Conservation (phyloP, 352 stramenopile genomes). For the Globisporangium echinulatum region DNA sequence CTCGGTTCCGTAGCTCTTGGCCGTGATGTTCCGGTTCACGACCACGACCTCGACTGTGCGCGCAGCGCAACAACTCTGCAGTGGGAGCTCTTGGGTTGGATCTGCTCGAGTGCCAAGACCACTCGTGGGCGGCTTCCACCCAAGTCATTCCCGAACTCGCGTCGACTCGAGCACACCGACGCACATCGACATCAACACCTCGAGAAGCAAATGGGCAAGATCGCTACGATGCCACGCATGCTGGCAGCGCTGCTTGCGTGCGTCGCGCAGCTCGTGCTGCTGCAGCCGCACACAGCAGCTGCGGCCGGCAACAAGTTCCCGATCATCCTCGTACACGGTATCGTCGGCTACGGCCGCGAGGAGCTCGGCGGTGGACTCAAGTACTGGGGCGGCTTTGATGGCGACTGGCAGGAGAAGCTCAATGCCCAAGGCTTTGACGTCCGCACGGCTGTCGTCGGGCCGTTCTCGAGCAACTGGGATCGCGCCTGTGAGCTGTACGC, state of each 20-base stretch:
- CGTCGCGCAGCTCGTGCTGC: slow-evolving; percentile 3
- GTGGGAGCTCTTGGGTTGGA: too few relatives aligned
- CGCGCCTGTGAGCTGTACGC: slow-evolving; percentile 44
- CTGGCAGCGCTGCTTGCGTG: not conserved
- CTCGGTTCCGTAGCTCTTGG: too few relatives aligned
- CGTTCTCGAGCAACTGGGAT: slow-evolving; percentile 40
- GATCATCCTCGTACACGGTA: slow-evolving; percentile 34
- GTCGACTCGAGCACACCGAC: too few relatives aligned
- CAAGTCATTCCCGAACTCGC: too few relatives aligned
- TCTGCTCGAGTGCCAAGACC: too few relatives aligned
- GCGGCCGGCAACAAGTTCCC: slow-evolving; percentile 14
- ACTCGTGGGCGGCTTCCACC: too few relatives aligned
- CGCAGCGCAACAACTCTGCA: too few relatives aligned
- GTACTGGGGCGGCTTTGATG: slow-evolving; percentile 35
- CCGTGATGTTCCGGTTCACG: too few relatives aligned
- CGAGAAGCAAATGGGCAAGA: too few relatives aligned
- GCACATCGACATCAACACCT: too few relatives aligned
- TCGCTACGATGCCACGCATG: too few relatives aligned
- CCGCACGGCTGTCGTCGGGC: slow-evolving; percentile 22
- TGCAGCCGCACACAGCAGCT: not conserved
- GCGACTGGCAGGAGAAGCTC: slow-evolving; percentile 26
- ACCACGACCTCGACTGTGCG: too few relatives aligned
- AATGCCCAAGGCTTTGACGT: slow-evolving; percentile 25
- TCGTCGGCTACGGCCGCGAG: slow-evolving; percentile 25
- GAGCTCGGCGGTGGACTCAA: slow-evolving; percentile 24